These are phyloP conservation scores for Glaciozyma martinii DNA, from an alignment of 768 basidiomycete genomes.

Conservation along the genomic window DNA sequence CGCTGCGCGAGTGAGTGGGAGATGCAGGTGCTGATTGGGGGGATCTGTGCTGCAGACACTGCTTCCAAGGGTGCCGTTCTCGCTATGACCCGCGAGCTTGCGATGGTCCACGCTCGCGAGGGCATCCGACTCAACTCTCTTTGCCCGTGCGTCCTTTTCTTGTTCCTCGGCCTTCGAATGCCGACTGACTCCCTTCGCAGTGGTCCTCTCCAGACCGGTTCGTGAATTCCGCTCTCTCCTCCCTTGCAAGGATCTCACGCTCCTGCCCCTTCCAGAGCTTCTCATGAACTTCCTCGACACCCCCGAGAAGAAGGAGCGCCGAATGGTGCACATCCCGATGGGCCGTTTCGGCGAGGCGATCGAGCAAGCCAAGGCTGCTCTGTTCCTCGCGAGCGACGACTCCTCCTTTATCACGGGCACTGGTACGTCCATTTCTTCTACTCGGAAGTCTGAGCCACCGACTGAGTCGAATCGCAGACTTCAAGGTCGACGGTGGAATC, in stretches of 20 bases:
- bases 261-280: conserved; percentile 53
- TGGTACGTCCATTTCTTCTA: conserved; percentile 21
- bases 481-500: conserved; percentile 92
- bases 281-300: conserved; percentile 98
- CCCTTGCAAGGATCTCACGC: neutral
- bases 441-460: neutral
- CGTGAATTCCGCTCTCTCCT: conserved; percentile 34
- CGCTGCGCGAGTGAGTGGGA: neutral
- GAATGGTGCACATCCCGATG: conserved; percentile 71
- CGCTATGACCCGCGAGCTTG: conserved; percentile 94
- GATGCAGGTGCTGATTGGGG: neutral
- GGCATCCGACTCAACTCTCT: conserved; percentile 92
- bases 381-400: conserved; percentile 91
- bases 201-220: conserved; percentile 90
- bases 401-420: conserved; percentile 90
- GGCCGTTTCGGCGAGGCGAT: conserved; percentile 95
- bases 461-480: conserved; percentile 63
- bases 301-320: conserved; percentile 82
- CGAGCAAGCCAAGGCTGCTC: conserved; percentile 82
- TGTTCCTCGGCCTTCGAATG: neutral
- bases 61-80: conserved; percentile 97
- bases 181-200: conserved; percentile 43
- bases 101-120: conserved; percentile 95
- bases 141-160: conserved; percentile 64
- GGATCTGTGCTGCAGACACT: conserved; percentile 55